Base-by-base conservation (phyloP, 371 early-diverging fungal species). In the Mucor indicus region DNA sequence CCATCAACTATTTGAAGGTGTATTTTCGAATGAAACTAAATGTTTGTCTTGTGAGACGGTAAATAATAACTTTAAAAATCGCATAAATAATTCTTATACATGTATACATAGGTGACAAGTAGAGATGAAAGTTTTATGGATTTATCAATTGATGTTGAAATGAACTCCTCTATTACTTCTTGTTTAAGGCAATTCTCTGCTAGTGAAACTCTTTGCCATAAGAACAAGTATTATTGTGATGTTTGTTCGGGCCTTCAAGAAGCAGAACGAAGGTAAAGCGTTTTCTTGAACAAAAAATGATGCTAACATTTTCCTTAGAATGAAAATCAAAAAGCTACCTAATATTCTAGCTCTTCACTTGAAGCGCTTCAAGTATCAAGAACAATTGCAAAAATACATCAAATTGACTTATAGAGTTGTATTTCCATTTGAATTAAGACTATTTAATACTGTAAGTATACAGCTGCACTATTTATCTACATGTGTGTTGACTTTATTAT, bases 161-260 rank as follows among this genome's bases (percentile, higher is more conserved):
- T 92, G 67, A 87, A 97, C 70, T 88, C 94, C 1, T 95, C 95
- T 1, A 84, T 98, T 12, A 90, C 93, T 7, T 85, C 87, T 37
- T 96, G 97, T 53, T 69, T 98, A 29, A 73, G 93, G 21, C 92
- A 92, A 62, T 98, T 96, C 63, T 93, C 95, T n/a, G 88, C 90
- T 3, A 86, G 85, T 38, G 98, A 98, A 60, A 90, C 91, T 41
- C 67, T 98, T 25, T 90, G 93, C 57, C 89, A 93, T 56, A 90
- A 92, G 60, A 90, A 98, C 80, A 98, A 98, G 68, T 98, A 95
- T 57, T 95, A 87, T 64, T 98, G 98, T 62, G 97, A 96, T 69
- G 84, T 78, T 21, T 98, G 98, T 57, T 83, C 86, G 47, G 90
- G 92, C 10, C 72, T 97, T 38, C 98, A 98, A 66, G 98, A 98